Evolutionary conservation across 139 green algal genomes (phyloP), one percentile per base, ranked within the genome.

Genomic region (Coelastrella sp.): DNA sequence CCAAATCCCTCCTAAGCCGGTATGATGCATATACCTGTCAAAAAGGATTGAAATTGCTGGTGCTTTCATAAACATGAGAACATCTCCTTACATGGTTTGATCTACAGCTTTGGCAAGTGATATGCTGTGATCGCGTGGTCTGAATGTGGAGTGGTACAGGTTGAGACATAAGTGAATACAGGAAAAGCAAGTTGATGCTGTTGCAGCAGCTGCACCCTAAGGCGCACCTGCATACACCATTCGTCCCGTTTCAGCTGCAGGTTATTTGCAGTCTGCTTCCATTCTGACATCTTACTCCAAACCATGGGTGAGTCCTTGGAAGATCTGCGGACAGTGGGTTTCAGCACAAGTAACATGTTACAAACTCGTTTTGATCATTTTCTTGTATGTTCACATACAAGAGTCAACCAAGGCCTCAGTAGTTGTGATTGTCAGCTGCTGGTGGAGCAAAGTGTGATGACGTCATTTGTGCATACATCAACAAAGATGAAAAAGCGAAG

Each of bases 11-110:
- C n/a, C 83, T 60, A 17, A 83, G 27, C 9, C 30, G 23, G 34
- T 87, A 87, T 2, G 83, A 83, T 4, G 71, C 83, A 77, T 76
- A 87, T 32, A 88, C 88, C 88, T 92, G 79, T 60, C 41, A 40
- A 8, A 27, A 41, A n/a, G n/a, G n/a, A n/a, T n/a, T n/a, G n/a
- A n/a, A n/a, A n/a, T n/a, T n/a, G n/a, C n/a, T n/a, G n/a, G n/a
- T n/a, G n/a, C n/a, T n/a, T n/a, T n/a, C n/a, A n/a, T n/a, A n/a
- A n/a, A n/a, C n/a, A n/a, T n/a, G n/a, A n/a, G n/a, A n/a, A n/a
- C n/a, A n/a, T n/a, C n/a, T n/a, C n/a, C n/a, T n/a, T n/a, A n/a
- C n/a, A n/a, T n/a, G n/a, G n/a, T n/a, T n/a, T n/a, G n/a, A n/a
- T n/a, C n/a, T n/a, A n/a, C n/a, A n/a, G n/a, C n/a, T n/a, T n/a